Base-by-base conservation (phyloP, 495 filamentous ascomycete species). In the Bacidia gigantensis region DNA sequence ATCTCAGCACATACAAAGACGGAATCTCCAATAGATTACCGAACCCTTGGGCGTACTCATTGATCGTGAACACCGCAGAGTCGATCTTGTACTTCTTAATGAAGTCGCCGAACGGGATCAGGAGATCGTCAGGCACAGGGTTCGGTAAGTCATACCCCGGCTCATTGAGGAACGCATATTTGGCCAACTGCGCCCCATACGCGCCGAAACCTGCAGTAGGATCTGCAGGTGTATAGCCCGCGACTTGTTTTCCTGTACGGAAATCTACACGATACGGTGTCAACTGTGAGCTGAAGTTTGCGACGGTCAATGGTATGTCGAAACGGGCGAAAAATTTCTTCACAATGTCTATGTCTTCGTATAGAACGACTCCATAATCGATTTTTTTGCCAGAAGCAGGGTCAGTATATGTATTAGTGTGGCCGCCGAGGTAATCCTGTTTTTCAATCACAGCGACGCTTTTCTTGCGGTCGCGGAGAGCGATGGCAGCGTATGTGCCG, bases 391-490 rank as follows among this genome's bases (percentile, higher is more conserved):
- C 18, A 7, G 42, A 7, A 5, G 42, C 7, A 45, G 42, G 42
- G 21, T 45, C 42, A 22, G 46, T 52, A 50, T 65, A 67, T 0
- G 72, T 76, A 10, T 73, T 61, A 3, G 62, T 63, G 53, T 76
- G 70, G 0, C 73, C 73, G 7, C 74, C 73, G 1, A 78, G 60
- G 18, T 40, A 51, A 18, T 40, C 46, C 35, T 69, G 61, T 50
- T 56, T 56, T 57, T 78, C 74, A n/a, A 78, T 59, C 7, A 78
- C 53, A 5, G 69, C 58, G 3, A 75, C 60, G 0, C 56, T 64
- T 49, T 69, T 67, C 3, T 60, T 59, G 46, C 60, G 26, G 49
- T 73, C 66, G 7, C 51, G 56, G 0, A 77, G 64, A 14, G 58
- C 51, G 21, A 76, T 54, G 0, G 72, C 69, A 0, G 71, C 59